Percentiles rank a stretch among this genome's conserved stretches.
phyloP scores from a whole-genome alignment of 345 rosid genomes.

The Camelina laxa region DNA sequence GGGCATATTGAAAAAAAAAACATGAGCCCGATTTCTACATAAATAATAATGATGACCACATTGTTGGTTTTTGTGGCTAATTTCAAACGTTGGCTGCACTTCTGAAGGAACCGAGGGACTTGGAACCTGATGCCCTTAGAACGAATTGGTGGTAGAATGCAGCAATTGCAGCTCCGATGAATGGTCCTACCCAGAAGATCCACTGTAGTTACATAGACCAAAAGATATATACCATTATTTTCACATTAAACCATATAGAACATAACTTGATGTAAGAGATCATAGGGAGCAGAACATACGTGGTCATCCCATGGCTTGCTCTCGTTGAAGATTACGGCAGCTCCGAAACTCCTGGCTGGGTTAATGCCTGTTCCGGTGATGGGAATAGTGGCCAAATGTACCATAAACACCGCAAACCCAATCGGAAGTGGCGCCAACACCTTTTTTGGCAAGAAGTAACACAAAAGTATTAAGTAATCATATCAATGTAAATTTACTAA shows the following conservation, averaged over 20 bases:
- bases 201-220: conserved; percentile 50
- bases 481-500: background rate
- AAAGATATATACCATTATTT: no score
- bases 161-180: conserved; percentile 83
- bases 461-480: background rate
- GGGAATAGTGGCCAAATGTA: conserved; percentile 73
- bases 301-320: conserved; percentile 68
- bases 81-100: conserved; percentile 57
- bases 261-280: background rate
- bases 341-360: conserved; percentile 75
- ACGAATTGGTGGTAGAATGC: conserved; percentile 83
- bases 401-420: conserved; percentile 75
- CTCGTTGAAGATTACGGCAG: conserved; percentile 58
- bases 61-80: background rate
- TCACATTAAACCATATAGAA: no score
- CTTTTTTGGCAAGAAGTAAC: conserved; percentile 32
- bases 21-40: background rate
- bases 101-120: conserved; percentile 88
- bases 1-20: conserved; percentile 1
- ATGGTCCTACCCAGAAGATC: conserved; percentile 91
- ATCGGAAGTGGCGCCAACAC: conserved; percentile 72
- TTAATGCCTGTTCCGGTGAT: conserved; percentile 75
- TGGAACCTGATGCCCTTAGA: conserved; percentile 73
- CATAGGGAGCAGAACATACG: conserved; percentile 40
- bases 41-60: conserved; percentile 2